Evolutionary conservation across 768 basidiomycete species (phyloP), one percentile per base, ranked within the genome.

Genomic region (Russula olivacea): DNA sequence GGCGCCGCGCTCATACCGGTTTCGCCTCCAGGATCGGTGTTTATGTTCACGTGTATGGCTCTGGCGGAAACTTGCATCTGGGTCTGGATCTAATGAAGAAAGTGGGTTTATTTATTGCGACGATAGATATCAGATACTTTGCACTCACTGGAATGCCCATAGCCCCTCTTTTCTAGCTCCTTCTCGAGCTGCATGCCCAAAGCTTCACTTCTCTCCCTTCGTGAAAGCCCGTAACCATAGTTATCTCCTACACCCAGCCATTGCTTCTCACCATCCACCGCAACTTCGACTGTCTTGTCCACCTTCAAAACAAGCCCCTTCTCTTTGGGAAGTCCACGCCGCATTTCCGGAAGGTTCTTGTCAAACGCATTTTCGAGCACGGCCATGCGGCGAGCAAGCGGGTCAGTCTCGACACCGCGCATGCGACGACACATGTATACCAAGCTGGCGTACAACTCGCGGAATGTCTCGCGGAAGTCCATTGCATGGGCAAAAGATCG

Each of bases 381-480:
- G 74, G 78, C 70, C 73, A 76, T 52, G 73, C 83, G 58, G 69
- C 77, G 56, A 68, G 77, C 72, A 78, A 80, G 17, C 64, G 71
- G 34, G 53, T 79, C 79, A 6, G 84, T 83, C 69, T 87, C 84
- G 54, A 74, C 78, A 8, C 85, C 83, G 12, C 80, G 75, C 68
- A 79, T 74, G 62, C 79, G 79, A 67, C 80, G 78, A 64, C 75
- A 73, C 71, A 87, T 76, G 71, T 88, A 87, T n/a, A 83, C 71
- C 52, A 74, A 77, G 4, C 86, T 86, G 7, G 72, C 63, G 78
- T 79, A 79, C 19, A 89, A 76, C 71, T 89, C 88, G 19, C 79
- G 75, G 50, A 83, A 80, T 0, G 87, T 86, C 70, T 91, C 89
- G 12, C 83, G 78, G 69, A 86, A 86, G 71, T 88, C 83, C 72